Evolutionary conservation across 1,139 yeast genomes (phyloP), one percentile per base, ranked within the genome.

Genomic region (Sugiyamaella paludigena): DNA sequence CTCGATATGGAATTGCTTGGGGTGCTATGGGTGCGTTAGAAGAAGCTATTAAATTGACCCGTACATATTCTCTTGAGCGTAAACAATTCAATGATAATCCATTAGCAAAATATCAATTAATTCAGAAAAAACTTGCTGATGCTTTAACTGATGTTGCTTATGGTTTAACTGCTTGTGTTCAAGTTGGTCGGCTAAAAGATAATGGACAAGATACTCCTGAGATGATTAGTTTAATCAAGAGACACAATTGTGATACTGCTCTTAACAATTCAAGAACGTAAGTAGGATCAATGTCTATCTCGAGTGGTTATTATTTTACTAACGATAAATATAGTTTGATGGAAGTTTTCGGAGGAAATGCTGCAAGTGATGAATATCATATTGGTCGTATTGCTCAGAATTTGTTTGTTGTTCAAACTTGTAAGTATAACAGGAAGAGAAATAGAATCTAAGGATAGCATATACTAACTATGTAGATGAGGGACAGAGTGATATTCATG

Each of bases 341-440:
- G 76, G 76, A 73, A 53, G 63, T 72, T 24, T 71, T 72, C 53
- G 76, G 76, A 4, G 76, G 76, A 27, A 73, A 72, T 48, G 76
- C 71, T 27, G 64, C 71, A 8, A 62, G 71, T 44, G 76, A 72
- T 51, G 76, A 73, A 60, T 72, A 73, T 55, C 74, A 70, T 46
- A 72, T 73, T 54, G 74, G 72, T 12, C 62, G 76, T 47, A 71
- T 73, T 48, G 72, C 74, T 7, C 71, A 68, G 47, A 72, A 73
- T 56, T 60, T 73, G 51, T 72, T 68, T 61, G 75, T 72, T 7
- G 75, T 71, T 12, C 76, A 72, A 58, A 71, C 75, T 27, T 71
- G 61, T 58, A 47, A 50, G 59, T 58, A 15, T 36, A 37, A 35
- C 8, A 15, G n/a, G 16, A n/a, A n/a, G n/a, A n/a, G n/a, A n/a